These are phyloP conservation scores for Drechslerella dactyloides DNA, from an alignment of 2,329 filamentous ascomycete species.

Conservation along the genomic window DNA sequence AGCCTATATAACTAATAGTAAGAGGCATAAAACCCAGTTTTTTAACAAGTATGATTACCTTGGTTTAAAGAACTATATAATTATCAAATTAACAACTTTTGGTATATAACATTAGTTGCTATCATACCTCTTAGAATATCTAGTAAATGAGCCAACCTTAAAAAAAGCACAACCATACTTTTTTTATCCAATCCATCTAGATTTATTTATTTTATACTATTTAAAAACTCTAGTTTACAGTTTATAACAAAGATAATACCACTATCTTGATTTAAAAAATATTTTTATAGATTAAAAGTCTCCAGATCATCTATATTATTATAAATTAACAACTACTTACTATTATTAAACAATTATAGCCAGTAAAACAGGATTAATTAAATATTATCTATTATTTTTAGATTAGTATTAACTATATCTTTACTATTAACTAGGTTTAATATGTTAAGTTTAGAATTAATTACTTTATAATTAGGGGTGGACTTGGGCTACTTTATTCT, in stretches of 20 bases:
- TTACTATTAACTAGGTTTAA: conserved; percentile 17
- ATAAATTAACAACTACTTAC: conserved; percentile 53
- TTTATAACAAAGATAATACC: conserved; percentile 52
- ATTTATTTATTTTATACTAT: conserved; percentile 5
- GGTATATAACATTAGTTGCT: too few relatives aligned
- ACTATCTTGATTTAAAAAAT: conserved; percentile 41
- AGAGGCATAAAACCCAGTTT: conserved; percentile 37
- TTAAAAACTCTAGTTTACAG: conserved; percentile 28
- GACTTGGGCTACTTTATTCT: conserved; percentile 14
- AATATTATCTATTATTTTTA: not conserved
- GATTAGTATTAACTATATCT: not conserved
- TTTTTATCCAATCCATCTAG: conserved; percentile 25
- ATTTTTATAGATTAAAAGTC: conserved; percentile 47
- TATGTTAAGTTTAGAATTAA: conserved; percentile 30
- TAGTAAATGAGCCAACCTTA: conserved; percentile 2
- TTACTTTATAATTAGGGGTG: conserved; percentile 30
- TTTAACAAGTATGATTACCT: conserved; percentile 19
- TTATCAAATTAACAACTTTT: too few relatives aligned
- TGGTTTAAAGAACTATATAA: conserved; percentile 2
- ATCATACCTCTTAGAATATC: not conserved
- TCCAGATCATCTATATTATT: conserved; percentile 54
- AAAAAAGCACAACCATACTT: conserved; percentile 5
- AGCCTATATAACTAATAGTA: conserved; percentile 26
- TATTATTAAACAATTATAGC: conserved; percentile 29
- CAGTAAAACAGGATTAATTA: conserved; percentile 27